Evolutionary conservation across 2,329 filamentous ascomycete species (phyloP), one percentile per base, ranked within the genome.

Genomic region (Graphilbum ipis-grandicollis): DNA sequence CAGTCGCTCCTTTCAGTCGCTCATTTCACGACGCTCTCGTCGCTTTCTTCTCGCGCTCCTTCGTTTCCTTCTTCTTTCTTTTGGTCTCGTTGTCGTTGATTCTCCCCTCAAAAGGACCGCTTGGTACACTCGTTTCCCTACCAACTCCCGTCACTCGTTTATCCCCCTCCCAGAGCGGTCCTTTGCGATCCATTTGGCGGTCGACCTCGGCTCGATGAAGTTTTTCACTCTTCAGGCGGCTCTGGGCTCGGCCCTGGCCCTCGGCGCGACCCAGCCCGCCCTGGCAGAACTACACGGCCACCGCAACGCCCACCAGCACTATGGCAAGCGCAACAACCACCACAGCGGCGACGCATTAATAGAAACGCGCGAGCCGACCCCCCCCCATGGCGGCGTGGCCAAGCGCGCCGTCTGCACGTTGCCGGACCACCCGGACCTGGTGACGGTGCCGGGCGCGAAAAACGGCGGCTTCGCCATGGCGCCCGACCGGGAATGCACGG

Each of bases 391-490:
- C 30, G 14, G 19, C 47, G 17, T 38, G 3, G 14, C 19, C 7
- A 75, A 73, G 56, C 65, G 71, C 46, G 58, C 60, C 26, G 57
- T 56, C 39, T 86, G 81, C 56, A 49, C 62, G 38, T 79, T 86
- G 48, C 80, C 81, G 10, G 59, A 62, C 25, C 64, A 79, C 49
- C 65, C 69, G 22, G 76, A 78, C 37, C 57, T 86, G 49, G 69
- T 84, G 32, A 54, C 70, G 13, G 65, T 88, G 36, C 80, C 78
- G 9, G 78, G 78, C 5, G 60, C 59, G 36, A 52, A 54, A 31
- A 88, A 88, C 57, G 76, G 63, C 35, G 81, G 81, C 42, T 88
- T 80, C 75, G 81, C 80, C 31, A 75, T 86, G 71, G 79, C 76
- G 48, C 79, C 80, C 4, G 75, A 86, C 53, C 69, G 79, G 51